These are phyloP conservation scores for Chenopodium album DNA, from an alignment of 148 eudicot genomes.

Conservation along the genomic window DNA sequence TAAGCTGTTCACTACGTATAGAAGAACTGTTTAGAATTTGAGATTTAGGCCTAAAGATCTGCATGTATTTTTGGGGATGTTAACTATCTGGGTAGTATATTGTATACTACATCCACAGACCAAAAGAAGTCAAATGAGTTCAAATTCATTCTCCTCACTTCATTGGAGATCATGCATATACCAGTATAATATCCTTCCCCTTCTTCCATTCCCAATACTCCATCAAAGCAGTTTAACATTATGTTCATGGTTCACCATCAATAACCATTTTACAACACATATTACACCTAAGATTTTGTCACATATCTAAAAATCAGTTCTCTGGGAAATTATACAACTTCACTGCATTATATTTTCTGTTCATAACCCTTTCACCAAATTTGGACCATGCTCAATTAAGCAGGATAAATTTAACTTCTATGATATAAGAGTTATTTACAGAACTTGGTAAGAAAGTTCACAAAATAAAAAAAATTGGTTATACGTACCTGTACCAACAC, in stretches of 20 bases:
- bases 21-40: neutral
- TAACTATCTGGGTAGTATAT: too few species aligned
- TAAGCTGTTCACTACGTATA: neutral
- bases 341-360: neutral
- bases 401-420: neutral
- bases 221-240: neutral
- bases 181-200: neutral
- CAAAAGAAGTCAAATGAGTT: neutral
- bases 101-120: neutral
- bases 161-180: neutral
- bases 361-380: too few species aligned
- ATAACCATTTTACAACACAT: neutral
- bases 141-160: neutral
- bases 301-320: neutral
- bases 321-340: neutral
- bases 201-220: neutral
- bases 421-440: neutral
- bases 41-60: neutral
- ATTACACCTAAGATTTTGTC: neutral
- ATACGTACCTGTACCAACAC: too few species aligned
- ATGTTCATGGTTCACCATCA: neutral
- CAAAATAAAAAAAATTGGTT: neutral
- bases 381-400: neutral
- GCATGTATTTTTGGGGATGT: too few species aligned
- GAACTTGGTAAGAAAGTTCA: neutral